Evolutionary conservation across 495 filamentous ascomycete species (phyloP).

Genomic region (Bathelium albidoporum): DNA sequence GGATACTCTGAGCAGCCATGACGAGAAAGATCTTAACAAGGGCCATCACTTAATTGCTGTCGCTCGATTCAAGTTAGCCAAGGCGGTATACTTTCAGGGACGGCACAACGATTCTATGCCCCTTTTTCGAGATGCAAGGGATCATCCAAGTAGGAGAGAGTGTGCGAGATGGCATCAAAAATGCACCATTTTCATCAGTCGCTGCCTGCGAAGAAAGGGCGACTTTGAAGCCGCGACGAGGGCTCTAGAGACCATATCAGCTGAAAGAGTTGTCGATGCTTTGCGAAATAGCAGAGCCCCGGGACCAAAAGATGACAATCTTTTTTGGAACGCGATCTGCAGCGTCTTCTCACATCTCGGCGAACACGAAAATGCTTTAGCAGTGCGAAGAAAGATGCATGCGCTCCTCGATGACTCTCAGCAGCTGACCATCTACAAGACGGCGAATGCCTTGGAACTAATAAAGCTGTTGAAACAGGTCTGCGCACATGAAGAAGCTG

Average conservation of each 20-base stretch:
- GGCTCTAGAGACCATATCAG: not conserved
- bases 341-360: not conserved
- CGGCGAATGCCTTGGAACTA: not conserved
- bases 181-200: not conserved
- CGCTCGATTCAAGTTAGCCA: not conserved
- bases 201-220: not conserved
- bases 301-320: not conserved
- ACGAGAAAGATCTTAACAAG: not conserved
- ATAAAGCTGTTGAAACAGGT: not conserved
- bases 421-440: not conserved
- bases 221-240: not conserved
- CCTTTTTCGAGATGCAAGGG: not conserved
- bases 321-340: not conserved
- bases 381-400: not conserved
- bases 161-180: not conserved
- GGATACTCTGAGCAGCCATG: not conserved
- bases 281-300: not conserved
- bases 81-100: not conserved
- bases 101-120: not conserved
- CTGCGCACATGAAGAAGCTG: not conserved
- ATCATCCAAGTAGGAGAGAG: not conserved
- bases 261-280: not conserved
- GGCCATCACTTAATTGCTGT: not conserved
- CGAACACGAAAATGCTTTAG: not conserved
- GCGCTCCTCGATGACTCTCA: not conserved